phyloP scores from a whole-genome alignment of 257 asterid species.

The Capsicum rhomboideum region DNA sequence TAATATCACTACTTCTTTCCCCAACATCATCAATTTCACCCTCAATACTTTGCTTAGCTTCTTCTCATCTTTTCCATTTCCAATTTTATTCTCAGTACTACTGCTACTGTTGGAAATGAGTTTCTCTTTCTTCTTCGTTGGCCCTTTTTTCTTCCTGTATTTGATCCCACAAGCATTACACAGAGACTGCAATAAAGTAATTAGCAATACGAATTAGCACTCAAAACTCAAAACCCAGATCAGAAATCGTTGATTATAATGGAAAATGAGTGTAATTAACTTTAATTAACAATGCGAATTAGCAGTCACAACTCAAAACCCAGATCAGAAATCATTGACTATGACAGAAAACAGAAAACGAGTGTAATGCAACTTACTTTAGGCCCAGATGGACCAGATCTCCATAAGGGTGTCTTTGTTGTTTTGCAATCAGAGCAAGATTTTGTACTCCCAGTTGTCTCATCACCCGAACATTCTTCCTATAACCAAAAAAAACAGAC shows the following conservation, averaged over 20 bases:
- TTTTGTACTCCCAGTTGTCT: conserved; percentile 12
- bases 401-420: conserved; percentile 71
- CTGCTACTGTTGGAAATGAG: not conserved
- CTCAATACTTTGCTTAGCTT: conserved; percentile 17
- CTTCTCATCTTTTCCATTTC: conserved; percentile 14
- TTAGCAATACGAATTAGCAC: not conserved
- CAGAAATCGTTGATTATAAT: not conserved
- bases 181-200: conserved; percentile 33
- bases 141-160: conserved; percentile 38
- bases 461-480: conserved; percentile 28
- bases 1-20: conserved; percentile 23
- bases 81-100: conserved; percentile 12
- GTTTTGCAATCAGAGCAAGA: conserved; percentile 54
- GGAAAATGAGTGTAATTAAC: not conserved
- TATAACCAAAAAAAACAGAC: not conserved
- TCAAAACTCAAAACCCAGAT: not conserved
- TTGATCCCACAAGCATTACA: conserved; percentile 81
- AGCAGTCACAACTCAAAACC: not conserved
- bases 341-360: not conserved
- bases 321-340: not conserved
- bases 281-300: not conserved
- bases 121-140: conserved; percentile 3
- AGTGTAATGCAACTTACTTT: conserved; percentile 28
- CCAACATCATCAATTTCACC: conserved; percentile 32
- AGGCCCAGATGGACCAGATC: conserved; percentile 71